phyloP scores from a whole-genome alignment of 805 yeast species.

The Geotrichum ghanense region DNA sequence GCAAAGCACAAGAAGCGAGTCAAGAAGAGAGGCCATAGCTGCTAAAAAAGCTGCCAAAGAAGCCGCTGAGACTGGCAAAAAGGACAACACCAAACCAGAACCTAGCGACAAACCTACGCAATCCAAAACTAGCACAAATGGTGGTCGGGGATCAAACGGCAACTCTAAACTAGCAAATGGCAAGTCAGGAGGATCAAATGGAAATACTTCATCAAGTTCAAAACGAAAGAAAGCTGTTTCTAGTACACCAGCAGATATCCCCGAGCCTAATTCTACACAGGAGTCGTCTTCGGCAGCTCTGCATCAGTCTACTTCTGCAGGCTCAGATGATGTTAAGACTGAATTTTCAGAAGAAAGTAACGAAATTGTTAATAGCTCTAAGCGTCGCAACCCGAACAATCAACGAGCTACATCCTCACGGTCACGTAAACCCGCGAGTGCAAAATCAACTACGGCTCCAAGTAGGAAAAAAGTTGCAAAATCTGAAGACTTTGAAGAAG shows the following conservation, averaged over 20 bases:
- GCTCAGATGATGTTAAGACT: neutral
- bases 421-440: slow-evolving; percentile 6
- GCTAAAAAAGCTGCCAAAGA: slow-evolving; percentile 57
- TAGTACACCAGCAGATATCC: slow-evolving; percentile 3
- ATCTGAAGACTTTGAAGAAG: slow-evolving; percentile 1
- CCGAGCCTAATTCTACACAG: slow-evolving; percentile 5
- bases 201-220: slow-evolving; percentile 2
- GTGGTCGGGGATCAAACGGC: slow-evolving; percentile 3
- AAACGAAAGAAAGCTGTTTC: slow-evolving; percentile 14
- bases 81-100: slow-evolving; percentile 7
- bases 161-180: neutral
- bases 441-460: slow-evolving; percentile 4
- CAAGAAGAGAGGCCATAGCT: slow-evolving; percentile 85
- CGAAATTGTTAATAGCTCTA: neutral
- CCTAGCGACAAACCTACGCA: slow-evolving; percentile 8
- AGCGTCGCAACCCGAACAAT: neutral
- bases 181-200: neutral
- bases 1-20: slow-evolving; percentile 64
- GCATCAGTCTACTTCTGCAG: slow-evolving; percentile 5
- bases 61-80: slow-evolving; percentile 14
- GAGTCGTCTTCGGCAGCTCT: slow-evolving; percentile 11
- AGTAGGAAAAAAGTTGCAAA: slow-evolving; percentile 4
- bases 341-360: neutral
- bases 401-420: neutral
- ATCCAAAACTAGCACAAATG: slow-evolving; percentile 6